These are phyloP conservation scores for Mariannaea elegans DNA, from an alignment of 2,329 filamentous ascomycete species.

Conservation along the genomic window DNA sequence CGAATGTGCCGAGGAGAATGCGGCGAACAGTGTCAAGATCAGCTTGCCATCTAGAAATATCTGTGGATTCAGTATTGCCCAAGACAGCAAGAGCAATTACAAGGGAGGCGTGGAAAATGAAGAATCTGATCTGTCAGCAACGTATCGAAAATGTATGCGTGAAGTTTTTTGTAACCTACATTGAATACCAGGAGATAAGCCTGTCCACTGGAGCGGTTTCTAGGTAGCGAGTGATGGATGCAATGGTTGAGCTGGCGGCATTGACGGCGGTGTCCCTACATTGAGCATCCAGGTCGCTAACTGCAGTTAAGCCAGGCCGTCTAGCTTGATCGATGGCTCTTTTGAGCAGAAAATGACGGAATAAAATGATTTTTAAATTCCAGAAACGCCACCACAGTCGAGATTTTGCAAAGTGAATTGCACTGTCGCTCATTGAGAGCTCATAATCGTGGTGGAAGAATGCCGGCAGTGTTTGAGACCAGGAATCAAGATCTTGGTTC, in stretches of 20 bases:
- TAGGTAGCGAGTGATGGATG: constrained; percentile 14
- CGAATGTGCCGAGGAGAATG: constrained; percentile 35
- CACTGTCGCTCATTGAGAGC: constrained; percentile 24
- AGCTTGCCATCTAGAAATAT: constrained; percentile 38
- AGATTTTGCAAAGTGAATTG: constrained; percentile 38
- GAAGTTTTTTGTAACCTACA: constrained; percentile 29
- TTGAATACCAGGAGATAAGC: constrained; percentile 45
- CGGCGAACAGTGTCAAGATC: constrained; percentile 41
- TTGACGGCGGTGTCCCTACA: constrained; percentile 37
- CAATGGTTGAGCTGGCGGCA: constrained; percentile 40
- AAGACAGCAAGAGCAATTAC: constrained; percentile 41
- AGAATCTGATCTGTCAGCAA: constrained; percentile 32
- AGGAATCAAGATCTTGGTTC: constrained; percentile 36
- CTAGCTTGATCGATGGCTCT: constrained; percentile 34
- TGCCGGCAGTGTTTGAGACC: constrained; percentile 38
- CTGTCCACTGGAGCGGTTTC: constrained; percentile 16
- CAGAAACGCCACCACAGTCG: constrained; percentile 46
- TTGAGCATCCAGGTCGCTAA: constrained; percentile 30
- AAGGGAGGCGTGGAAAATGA: constrained; percentile 44
- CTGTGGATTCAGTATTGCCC: constrained; percentile 37
- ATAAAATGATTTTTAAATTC: constrained; percentile 45
- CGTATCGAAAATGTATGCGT: no score
- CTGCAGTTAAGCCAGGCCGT: constrained; percentile 1
- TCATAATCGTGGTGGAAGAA: constrained; percentile 36
- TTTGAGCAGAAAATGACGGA: constrained; percentile 41